phyloP scores from a whole-genome alignment of 805 yeast species.

The Ogataea nonfermentans region DNA sequence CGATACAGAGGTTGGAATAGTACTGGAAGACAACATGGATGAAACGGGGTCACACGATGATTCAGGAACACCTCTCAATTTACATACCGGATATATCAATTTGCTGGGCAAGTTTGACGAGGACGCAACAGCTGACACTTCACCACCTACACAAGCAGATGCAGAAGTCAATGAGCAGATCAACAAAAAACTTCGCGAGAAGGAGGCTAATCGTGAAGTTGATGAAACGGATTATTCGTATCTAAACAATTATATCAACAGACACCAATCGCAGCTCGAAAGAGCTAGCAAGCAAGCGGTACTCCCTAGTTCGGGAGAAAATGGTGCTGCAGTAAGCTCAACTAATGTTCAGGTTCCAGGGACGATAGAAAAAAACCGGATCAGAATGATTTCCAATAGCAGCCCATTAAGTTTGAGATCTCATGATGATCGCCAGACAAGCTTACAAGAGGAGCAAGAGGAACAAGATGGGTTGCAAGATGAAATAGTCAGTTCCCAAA shows the following conservation, averaged over 20 bases:
- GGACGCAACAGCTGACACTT: conserved; percentile 12
- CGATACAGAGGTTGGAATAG: conserved; percentile 29
- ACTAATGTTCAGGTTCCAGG: conserved; percentile 27
- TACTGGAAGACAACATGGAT: conserved; percentile 21
- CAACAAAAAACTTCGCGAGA: conserved; percentile 16
- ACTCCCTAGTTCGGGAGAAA: conserved; percentile 4
- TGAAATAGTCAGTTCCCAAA: conserved; percentile 21
- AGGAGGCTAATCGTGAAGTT: conserved; percentile 5
- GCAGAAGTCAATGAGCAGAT: conserved; percentile 22
- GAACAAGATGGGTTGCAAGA: conserved; percentile 17
- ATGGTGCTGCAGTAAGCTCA: background rate
- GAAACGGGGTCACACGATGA: conserved; percentile 19
- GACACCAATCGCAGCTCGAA: conserved; percentile 2
- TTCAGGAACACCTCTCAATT: conserved; percentile 26
- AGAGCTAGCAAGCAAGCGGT: conserved; percentile 1
- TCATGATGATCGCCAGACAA: background rate
- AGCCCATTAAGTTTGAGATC: conserved; percentile 14
- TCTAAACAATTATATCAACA: conserved; percentile 8
- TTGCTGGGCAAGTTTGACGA: conserved; percentile 10
- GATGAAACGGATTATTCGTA: conserved; percentile 14
- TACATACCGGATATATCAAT: conserved; percentile 17
- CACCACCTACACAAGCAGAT: conserved; percentile 23
- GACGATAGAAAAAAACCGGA: conserved; percentile 18
- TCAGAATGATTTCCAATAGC: conserved; percentile 7
- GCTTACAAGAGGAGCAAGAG: background rate